phyloP scores from a whole-genome alignment of 176 grass and related monocot genomes.

The Musa acuminata region DNA sequence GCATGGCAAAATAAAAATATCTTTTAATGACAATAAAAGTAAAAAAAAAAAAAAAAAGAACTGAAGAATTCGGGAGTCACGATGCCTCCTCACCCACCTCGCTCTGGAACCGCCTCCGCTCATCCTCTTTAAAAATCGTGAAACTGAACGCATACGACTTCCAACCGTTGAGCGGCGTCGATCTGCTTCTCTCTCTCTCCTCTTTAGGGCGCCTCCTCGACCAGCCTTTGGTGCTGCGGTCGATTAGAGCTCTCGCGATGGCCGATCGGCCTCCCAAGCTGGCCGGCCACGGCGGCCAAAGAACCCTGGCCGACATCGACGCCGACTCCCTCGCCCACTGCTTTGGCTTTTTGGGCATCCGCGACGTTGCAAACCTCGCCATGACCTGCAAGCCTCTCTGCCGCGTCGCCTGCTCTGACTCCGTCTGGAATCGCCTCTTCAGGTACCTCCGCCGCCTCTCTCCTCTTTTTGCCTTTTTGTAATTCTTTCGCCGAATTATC shows the following conservation, averaged over 20 bases:
- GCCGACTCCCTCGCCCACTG: constrained; percentile 65
- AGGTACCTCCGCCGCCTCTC: constrained; percentile 23
- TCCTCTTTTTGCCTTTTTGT: background rate
- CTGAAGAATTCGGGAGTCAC: too few species aligned
- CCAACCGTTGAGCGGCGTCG: background rate
- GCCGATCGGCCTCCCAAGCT: background rate
- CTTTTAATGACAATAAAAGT: too few species aligned
- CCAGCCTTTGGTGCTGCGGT: background rate
- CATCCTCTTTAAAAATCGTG: too few species aligned
- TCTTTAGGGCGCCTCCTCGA: background rate
- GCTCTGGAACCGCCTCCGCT: too few species aligned
- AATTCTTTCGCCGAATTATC: background rate
- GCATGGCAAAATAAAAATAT: too few species aligned
- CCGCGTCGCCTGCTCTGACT: constrained; percentile 50
- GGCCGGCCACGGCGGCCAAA: background rate
- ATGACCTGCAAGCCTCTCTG: constrained; percentile 53
- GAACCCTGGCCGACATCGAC: constrained; percentile 48
- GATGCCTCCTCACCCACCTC: too few species aligned
- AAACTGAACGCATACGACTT: too few species aligned
- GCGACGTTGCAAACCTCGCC: constrained; percentile 55
- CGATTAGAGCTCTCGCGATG: background rate
- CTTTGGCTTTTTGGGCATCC: constrained; percentile 33
- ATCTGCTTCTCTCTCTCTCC: background rate
- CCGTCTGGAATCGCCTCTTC: constrained; percentile 65
- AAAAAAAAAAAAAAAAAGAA: too few species aligned